phyloP scores from a whole-genome alignment of 164 flowering plant genomes.

The Piper betle region DNA sequence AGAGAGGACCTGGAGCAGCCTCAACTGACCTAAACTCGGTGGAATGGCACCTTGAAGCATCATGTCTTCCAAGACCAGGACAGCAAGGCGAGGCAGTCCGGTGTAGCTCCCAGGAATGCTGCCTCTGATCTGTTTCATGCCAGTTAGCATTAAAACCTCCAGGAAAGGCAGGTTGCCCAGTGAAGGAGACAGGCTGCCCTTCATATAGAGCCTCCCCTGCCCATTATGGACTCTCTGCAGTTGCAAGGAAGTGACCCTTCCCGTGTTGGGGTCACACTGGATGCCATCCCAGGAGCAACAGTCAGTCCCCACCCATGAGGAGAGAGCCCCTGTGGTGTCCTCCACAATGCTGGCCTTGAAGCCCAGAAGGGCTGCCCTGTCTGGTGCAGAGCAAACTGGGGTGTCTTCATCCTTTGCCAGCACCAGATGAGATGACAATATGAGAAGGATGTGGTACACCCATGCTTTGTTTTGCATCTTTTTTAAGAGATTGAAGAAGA shows the following conservation, averaged over 20 bases:
- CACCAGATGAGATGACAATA: constrained; percentile 12
- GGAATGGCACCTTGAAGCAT: constrained; percentile 60
- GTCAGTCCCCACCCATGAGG: constrained; percentile 67
- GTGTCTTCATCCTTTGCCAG: constrained; percentile 18
- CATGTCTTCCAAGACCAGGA: constrained; percentile 66
- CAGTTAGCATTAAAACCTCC: constrained; percentile 58
- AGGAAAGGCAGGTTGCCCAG: constrained; percentile 45
- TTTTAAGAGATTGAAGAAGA: constrained; percentile 17
- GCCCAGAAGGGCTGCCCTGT: constrained; percentile 56
- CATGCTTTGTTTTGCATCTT: constrained; percentile 37
- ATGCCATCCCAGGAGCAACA: constrained; percentile 97
- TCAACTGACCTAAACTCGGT: constrained; percentile 40
- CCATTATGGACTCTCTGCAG: constrained; percentile 37
- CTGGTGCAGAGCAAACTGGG: constrained; percentile 39
- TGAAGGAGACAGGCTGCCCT: constrained; percentile 59
- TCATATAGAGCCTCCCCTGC: constrained; percentile 42
- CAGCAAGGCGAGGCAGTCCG: constrained; percentile 42
- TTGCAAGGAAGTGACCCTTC: constrained; percentile 46
- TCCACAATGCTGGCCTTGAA: constrained; percentile 51
- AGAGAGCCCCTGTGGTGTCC: constrained; percentile 61
- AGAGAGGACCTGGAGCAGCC: constrained; percentile 41
- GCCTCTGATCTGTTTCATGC: constrained; percentile 69
- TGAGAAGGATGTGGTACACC: constrained; percentile 28
- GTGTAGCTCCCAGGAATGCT: constrained; percentile 54
- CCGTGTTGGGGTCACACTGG: constrained; percentile 44